Evolutionary conservation across 352 stramenopile genomes (phyloP), one percentile per base, ranked within the genome.

Genomic region (Globisporangium recalcitrans): DNA sequence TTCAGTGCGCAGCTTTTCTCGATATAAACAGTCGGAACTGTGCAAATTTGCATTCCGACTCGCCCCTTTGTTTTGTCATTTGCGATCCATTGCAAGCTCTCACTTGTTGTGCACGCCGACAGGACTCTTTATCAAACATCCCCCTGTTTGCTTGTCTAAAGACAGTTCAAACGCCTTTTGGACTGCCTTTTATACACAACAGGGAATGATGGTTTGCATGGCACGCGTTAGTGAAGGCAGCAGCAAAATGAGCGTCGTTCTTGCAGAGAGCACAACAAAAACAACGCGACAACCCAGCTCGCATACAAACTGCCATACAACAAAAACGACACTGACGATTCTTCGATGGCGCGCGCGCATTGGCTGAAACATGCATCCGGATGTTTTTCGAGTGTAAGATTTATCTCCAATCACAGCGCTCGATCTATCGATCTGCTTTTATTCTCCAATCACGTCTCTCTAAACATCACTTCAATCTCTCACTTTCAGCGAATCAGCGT

Each of bases 301-400:
- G 10, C 27, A 55, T 46, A 46, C 38, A 46, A 46, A n/a, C 7
- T 11, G 16, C 19, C 38, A 46, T 46, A 40, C 13, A 46, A 42
- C 34, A 42, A 42, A 21, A 44, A n/a, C 16, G 14, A 21, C 22
- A 40, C 49, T 55, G 49, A 22, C 49, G 49, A 55, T 52, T 61
- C 34, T 51, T 51, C 36, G 26, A 61, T 61, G 38, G 38, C 55
- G 55, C 19, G 19, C 26, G 2, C 19, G 14, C 19, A 52, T 61
- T 61, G 55, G 55, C 38, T 61, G 38, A 62, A 62, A 53, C 27
- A 36, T 11, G 7, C 27, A n/a, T 40, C 26, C 19, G 9, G 38
- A 52, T 61, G 16, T 52, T 61, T 61, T 47, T 61, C 42, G 52
- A 47, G 26, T 9, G 40, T 21, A 9, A 8, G 3, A 60, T 13